Evolutionary conservation across 2,329 filamentous ascomycete genomes (phyloP), one percentile per base, ranked within the genome.

Genomic region (Saccharata proteae): DNA sequence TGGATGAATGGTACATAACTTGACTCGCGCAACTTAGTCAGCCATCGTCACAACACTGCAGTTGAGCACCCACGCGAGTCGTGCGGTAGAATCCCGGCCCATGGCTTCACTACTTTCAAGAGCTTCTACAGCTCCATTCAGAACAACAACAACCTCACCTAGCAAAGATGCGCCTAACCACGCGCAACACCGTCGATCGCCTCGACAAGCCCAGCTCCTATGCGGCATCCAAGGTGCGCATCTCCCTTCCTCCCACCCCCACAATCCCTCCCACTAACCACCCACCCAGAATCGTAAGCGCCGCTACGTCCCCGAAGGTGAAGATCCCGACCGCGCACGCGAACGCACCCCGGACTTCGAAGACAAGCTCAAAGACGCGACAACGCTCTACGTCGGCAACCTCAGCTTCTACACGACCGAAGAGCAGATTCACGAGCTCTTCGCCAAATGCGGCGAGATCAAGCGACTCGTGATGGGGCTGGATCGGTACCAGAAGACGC

Each of bases 351-450:
- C 62, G 7, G 74, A 79, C 23, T 60, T 71, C 26, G 77, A 83
- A 38, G 84, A 93, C 43, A 83, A 84, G 40, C 67, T 98, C 37
- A 80, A 74, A 42, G 69, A 90, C 54, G 85, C 90, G 23, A 86
- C 88, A 6, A 98, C 90, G 0, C 81, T 98, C 53, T 98, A 98
- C 52, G 88, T 98, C 27, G 90, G 90, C 48, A 98, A 98, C 57
- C 67, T 98, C 72, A 92, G 86, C 23, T 94, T 94, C 64, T 94
- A 93, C 68, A 98, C 90, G 15, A 98, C 90, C 35, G 90, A 98
- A 57, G 90, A 98, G 62, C 90, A 98, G 56, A 93, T 98, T 38
- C 88, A 96, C 58, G 88, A 96, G 59, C 74, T 94, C 28, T 94
- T 94, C 58, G 77, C 80, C 37, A 93, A 93, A 68, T 78, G 85